These are phyloP conservation scores for Xerocomus spinulosus DNA, from an alignment of 768 basidiomycete species.

Conservation along the genomic window DNA sequence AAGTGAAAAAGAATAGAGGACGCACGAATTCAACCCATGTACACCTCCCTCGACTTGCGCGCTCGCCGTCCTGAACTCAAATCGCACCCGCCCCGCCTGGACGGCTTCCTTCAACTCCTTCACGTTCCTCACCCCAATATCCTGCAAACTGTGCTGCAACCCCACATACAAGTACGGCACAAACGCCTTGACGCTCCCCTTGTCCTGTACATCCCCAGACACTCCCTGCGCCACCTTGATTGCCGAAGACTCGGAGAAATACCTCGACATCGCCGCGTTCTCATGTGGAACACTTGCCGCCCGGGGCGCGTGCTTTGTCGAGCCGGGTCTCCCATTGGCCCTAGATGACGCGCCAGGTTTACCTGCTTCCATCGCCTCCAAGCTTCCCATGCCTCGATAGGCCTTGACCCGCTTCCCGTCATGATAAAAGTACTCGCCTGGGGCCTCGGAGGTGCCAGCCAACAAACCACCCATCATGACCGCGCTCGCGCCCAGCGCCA, in stretches of 20 bases:
- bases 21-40: slow-evolving; percentile 91
- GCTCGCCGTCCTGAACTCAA: slow-evolving; percentile 90
- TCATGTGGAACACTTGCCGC: slow-evolving; percentile 53
- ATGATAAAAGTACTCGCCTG: slow-evolving; percentile 99
- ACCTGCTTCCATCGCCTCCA: slow-evolving; percentile 89
- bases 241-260: slow-evolving; percentile 49
- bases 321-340: slow-evolving; percentile 25
- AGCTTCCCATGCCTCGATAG: slow-evolving; percentile 96
- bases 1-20: slow-evolving; percentile 21
- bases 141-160: slow-evolving; percentile 92
- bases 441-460: slow-evolving; percentile 94
- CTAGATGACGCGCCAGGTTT: slow-evolving; percentile 28
- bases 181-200: slow-evolving; percentile 91
- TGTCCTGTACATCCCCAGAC: slow-evolving; percentile 94
- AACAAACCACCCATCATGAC: slow-evolving; percentile 99
- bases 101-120: slow-evolving; percentile 64
- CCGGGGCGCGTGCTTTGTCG: slow-evolving; percentile 45
- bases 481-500: slow-evolving; percentile 88
- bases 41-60: slow-evolving; percentile 96
- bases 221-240: slow-evolving; percentile 98
- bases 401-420: slow-evolving; percentile 99
- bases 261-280: slow-evolving; percentile 94
- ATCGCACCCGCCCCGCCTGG: slow-evolving; percentile 63
- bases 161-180: slow-evolving; percentile 80
- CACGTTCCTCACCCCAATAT: slow-evolving; percentile 76